A percentile compares a stretch with the other conserved stretches of the same genome.
phyloP scores from a whole-genome alignment of 768 basidiomycete species.

The Rhodosporidiobolus odoratus region DNA sequence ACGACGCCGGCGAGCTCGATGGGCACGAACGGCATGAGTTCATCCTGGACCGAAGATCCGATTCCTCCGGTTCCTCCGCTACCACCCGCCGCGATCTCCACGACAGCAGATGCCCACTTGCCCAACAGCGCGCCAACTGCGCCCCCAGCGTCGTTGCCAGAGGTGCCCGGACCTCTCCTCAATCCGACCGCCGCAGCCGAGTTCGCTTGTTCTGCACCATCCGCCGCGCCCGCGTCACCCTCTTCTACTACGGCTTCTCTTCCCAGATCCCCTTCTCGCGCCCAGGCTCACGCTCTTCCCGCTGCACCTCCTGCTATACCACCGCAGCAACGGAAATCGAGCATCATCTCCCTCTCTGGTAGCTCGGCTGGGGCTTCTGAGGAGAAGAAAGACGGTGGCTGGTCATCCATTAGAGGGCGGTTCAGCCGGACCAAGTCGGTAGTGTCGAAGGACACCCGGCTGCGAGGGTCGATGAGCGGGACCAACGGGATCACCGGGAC shows the following conservation, averaged over 20 bases:
- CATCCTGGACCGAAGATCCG: not conserved
- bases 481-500: not conserved
- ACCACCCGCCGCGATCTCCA: slow-evolving; percentile 9
- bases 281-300: not conserved
- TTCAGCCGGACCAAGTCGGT: slow-evolving; percentile 27
- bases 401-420: slow-evolving; percentile 17
- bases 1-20: slow-evolving; percentile 14
- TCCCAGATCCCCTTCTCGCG: not conserved
- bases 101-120: not conserved
- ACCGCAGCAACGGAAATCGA: slow-evolving; percentile 10
- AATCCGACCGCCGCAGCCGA: slow-evolving; percentile 6
- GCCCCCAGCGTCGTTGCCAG: not conserved
- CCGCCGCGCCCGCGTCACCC: not conserved
- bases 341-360: slow-evolving; percentile 8
- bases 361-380: slow-evolving; percentile 8
- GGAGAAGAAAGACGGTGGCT: slow-evolving; percentile 13
- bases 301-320: not conserved
- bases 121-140: not conserved
- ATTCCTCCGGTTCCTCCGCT: slow-evolving; percentile 21
- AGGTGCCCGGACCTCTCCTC: slow-evolving; percentile 3
- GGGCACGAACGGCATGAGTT: slow-evolving; percentile 11
- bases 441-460: not conserved
- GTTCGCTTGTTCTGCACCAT: not conserved
- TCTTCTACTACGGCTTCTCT: not conserved
- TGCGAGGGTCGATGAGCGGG: not conserved